Conservation (phyloP, 441 rosid genomes). For the Syzygium syzygioides region DNA sequence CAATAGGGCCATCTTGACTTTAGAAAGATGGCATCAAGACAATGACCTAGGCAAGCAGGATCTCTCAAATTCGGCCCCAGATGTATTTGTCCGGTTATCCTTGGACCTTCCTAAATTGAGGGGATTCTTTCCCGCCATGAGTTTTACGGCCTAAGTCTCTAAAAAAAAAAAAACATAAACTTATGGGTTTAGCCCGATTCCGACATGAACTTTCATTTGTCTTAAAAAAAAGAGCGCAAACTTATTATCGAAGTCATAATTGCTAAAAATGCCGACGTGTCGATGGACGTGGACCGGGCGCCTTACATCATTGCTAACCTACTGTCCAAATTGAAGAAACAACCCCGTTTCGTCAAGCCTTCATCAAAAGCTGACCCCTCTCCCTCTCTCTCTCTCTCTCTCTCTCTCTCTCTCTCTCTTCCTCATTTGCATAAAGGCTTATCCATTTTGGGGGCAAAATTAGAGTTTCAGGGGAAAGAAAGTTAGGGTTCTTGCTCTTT, state of each 20-base stretch:
- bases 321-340: neutral
- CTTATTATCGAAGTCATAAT: neutral
- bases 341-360: neutral
- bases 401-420: too few relatives aligned
- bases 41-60: neutral
- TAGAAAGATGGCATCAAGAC: neutral
- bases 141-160: neutral
- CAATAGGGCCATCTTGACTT: neutral
- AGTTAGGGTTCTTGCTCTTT: too few relatives aligned
- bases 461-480: too few relatives aligned
- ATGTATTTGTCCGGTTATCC: neutral
- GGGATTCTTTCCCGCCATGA: neutral
- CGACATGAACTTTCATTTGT: neutral
- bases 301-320: neutral
- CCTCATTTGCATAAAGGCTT: too few relatives aligned
- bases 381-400: neutral
- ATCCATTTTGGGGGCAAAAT: too few relatives aligned
- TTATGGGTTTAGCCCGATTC: neutral
- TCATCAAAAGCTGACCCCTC: neutral
- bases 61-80: neutral
- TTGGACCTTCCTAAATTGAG: neutral
- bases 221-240: neutral
- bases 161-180: too few relatives aligned
- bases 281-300: neutral
- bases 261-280: neutral